Percentiles rank a stretch among this genome's conserved stretches.
These are phyloP conservation scores for Silene coronaria DNA, from an alignment of 179 eudicot genomes.

Conservation along the genomic window DNA sequence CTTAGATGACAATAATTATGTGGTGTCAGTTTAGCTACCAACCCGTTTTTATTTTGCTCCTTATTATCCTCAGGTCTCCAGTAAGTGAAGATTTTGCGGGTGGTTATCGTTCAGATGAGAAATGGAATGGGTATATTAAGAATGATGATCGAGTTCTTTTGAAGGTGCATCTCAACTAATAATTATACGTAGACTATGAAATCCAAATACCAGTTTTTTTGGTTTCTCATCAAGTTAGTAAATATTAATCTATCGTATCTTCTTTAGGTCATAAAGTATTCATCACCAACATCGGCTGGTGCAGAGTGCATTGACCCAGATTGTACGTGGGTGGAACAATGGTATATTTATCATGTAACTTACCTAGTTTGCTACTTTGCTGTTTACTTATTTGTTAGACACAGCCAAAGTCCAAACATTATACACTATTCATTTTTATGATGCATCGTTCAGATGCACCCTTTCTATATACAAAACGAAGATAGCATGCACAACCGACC, in stretches of 20 bases:
- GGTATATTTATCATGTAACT: constrained; percentile 40
- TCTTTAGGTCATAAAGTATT: constrained; percentile 67
- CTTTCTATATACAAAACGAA: neutral
- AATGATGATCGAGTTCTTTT: constrained; percentile 84
- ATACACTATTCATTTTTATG: neutral
- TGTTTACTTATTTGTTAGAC: neutral
- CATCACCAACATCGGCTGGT: constrained; percentile 92
- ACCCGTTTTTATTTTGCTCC: neutral
- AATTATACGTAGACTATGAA: neutral
- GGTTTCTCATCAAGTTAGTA: neutral
- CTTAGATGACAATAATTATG: neutral
- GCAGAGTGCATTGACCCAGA: constrained; percentile 89
- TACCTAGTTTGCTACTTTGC: neutral
- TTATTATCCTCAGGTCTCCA: constrained; percentile 48
- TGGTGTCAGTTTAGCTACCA: no score
- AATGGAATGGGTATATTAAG: constrained; percentile 89
- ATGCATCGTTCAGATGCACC: neutral
- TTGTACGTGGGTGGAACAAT: constrained; percentile 96
- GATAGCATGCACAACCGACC: neutral
- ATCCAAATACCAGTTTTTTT: neutral
- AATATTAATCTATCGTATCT: neutral
- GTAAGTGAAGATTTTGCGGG: constrained; percentile 56
- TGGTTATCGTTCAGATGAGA: constrained; percentile 90
- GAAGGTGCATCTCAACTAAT: constrained; percentile 43
- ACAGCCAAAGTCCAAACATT: no score